A percentile compares a stretch with the other conserved stretches of the same genome.
Conservation (phyloP, 2,329 filamentous ascomycete genomes). For the Cladorrhinum sp. region DNA sequence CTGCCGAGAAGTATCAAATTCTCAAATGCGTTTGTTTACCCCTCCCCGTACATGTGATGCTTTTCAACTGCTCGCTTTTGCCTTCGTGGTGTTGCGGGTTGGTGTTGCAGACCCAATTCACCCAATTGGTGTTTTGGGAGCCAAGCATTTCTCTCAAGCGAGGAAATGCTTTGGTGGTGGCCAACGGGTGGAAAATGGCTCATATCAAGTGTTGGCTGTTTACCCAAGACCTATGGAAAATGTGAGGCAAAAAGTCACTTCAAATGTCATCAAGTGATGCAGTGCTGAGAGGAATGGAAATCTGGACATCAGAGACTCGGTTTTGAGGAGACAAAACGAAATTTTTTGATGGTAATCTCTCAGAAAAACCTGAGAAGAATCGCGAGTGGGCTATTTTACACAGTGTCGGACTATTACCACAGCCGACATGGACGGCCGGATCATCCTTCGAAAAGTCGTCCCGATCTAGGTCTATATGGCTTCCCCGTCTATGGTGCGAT, state of each 20-base stretch:
- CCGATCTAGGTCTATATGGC: conserved; percentile 31
- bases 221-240: background rate
- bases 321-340: conserved; percentile 23
- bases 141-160: background rate
- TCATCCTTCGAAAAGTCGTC: conserved; percentile 24
- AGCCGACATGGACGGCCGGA: conserved; percentile 28
- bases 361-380: conserved; percentile 24
- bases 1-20: background rate
- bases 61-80: background rate
- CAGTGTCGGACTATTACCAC: conserved; percentile 25
- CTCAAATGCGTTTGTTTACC: background rate
- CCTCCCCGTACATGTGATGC: background rate
- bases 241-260: background rate
- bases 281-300: background rate
- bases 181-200: background rate
- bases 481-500: conserved; percentile 30
- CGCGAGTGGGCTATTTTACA: conserved; percentile 29
- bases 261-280: conserved; percentile 6
- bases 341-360: conserved; percentile 27
- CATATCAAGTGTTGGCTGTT: background rate
- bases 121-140: background rate
- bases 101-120: background rate
- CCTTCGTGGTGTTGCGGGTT: background rate
- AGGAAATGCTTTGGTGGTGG: background rate
- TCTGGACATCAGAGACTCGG: background rate